Evolutionary conservation across 495 filamentous ascomycete species (phyloP), one percentile per base, ranked within the genome.

Genomic region (Lasiosphaeria miniovina): DNA sequence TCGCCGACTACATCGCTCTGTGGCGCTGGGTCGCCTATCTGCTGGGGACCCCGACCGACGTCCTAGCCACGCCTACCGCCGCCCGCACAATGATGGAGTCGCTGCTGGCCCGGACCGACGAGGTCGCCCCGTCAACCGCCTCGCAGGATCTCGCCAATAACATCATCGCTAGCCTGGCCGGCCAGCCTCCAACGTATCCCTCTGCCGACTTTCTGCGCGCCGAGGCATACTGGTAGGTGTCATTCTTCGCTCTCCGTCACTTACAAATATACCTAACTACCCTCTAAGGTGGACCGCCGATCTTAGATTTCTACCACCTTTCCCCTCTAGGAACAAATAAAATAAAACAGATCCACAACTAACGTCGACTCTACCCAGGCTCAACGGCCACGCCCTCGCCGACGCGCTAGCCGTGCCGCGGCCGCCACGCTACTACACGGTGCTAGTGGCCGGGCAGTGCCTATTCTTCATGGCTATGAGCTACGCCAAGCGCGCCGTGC

Each of bases 11-110:
- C 62, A 76, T 90, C 53, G 88, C 89, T 0, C 74, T 93, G 0
- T 93, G 90, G 90, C 80, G 89, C 1, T 84, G 89, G 35, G 81
- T 92, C 17, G 88, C 82, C 1, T 78, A 89, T 64, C 82, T 92
- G 49, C 79, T 92, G 68, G 90, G 88, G 2, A 84, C 83, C 4
- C 87, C 88, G 2, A 84, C 81, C 0, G 76, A 83, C 38, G 71
- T 68, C 36, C 84, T 92, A 57, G 74, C 75, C 17, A 82, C 74
- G 24, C 75, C 83, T 1, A 71, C 71, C 9, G 77, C 75, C 34
- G 86, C 86, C 0, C 82, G 77, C 60, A 74, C 75, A 0, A 77
- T 84, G 60, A 86, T 90, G 84, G 88, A 92, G 54, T 83, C 81
- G 1, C 64, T 90, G 3, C 58, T 87, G 0, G 66, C 82, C 15